Base-by-base conservation (phyloP, 2,329 filamentous ascomycete genomes). In the Neofusicoccum ribis region DNA sequence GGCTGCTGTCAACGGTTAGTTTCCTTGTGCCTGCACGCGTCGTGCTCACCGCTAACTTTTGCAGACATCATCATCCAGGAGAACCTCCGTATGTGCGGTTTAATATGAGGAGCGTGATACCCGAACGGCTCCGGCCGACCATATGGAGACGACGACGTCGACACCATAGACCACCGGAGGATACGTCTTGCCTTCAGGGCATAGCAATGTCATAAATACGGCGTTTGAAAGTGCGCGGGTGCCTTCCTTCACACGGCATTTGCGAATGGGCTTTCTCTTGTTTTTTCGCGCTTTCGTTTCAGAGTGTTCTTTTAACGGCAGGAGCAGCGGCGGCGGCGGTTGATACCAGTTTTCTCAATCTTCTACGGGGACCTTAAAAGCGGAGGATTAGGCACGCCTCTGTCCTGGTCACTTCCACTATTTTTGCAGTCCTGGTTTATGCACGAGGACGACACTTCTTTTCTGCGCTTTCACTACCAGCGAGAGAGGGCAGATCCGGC, bases 61-160 rank as follows among this genome's bases (percentile, higher is more conserved):
- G 2, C 71, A 97, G 95, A 99, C 83, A 99, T 99, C 80, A 99
- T 99, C 83, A 99, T 99, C 80, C 95, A 99, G 84, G 95, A 98
- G 83, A 99, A 99, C 83, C 88, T 99, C 70, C 91, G 95, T 80
- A 87, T 96, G 80, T 97, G 93, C 81, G 94, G 94, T 86, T 85
- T 98, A 79, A 97, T 98, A 86, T 97, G 90, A 89, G 64, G n/a
- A 54, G 51, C 51, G 50, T 47, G 56, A 60, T 60, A 60, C 56
- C 56, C 56, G 43, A 60, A 47, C 27, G 56, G 56, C 56, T 60
- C 56, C 41, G 51, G 65, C 43, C 37, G 37, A 52, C 27, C 63
- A 47, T 47, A 60, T 36, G 63, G 63, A 58, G 56, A 36, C 15
- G 46, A 65, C 23, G 47, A 49, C 20, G 37, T 64, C 63, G 41